phyloP scores from a whole-genome alignment of 2,329 filamentous ascomycete genomes.

The Stagonosporopsis vannaccii region DNA sequence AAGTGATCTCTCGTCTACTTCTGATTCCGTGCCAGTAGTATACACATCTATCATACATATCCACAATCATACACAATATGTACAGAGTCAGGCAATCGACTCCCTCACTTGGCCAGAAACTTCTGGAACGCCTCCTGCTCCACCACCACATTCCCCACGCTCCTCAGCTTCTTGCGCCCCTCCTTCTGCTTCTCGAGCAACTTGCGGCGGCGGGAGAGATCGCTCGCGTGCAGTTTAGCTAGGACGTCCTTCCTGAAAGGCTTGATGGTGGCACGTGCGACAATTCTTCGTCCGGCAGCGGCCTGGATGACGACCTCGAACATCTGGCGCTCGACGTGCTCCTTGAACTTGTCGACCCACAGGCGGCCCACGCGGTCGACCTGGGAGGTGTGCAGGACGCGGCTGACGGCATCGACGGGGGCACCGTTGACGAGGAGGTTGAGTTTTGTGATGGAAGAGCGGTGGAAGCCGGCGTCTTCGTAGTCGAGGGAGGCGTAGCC shows the following conservation, averaged over 20 bases:
- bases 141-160: constrained; percentile 89
- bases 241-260: constrained; percentile 96
- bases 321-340: constrained; percentile 95
- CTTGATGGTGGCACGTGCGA: constrained; percentile 94
- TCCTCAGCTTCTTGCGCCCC: constrained; percentile 83
- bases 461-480: constrained; percentile 88
- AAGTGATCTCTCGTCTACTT: neutral
- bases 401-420: constrained; percentile 92
- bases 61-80: neutral
- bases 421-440: constrained; percentile 92
- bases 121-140: constrained; percentile 95
- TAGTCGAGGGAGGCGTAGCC: constrained; percentile 97
- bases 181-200: constrained; percentile 96
- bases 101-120: constrained; percentile 75
- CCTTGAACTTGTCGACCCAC: constrained; percentile 96
- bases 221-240: constrained; percentile 89
- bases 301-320: constrained; percentile 98
- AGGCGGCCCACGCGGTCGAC: constrained; percentile 79
- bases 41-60: neutral
- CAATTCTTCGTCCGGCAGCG: constrained; percentile 78
- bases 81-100: neutral
- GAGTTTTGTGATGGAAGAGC: constrained; percentile 83
- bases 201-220: constrained; percentile 82
- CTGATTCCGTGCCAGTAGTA: neutral
- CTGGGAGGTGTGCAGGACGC: constrained; percentile 84